Evolutionary conservation across 192 early-diverging fungal species (phyloP).

Genomic region (Cetraspora pellucida): DNA sequence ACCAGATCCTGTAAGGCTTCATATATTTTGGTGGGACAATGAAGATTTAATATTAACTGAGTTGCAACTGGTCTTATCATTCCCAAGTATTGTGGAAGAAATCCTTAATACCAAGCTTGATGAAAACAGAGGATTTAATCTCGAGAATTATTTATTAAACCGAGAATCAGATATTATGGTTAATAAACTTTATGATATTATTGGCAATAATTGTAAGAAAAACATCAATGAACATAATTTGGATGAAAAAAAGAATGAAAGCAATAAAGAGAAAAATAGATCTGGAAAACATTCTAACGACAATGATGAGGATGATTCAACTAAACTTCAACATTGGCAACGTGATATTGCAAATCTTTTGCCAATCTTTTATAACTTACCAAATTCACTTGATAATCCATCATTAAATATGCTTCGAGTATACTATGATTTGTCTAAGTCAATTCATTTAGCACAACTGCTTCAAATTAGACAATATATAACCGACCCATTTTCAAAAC

Average conservation of each 20-base stretch:
- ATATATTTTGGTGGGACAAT: not conserved
- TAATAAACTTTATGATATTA: no score
- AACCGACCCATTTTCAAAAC: conserved; percentile 3
- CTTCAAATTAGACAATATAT: not conserved
- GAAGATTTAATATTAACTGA: not conserved
- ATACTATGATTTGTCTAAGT: not conserved
- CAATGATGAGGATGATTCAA: not conserved
- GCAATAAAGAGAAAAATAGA: no score
- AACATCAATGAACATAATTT: no score
- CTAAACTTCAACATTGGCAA: not conserved
- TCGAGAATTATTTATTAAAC: not conserved
- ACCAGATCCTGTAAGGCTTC: not conserved
- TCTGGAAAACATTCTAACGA: not conserved
- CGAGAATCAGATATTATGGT: not conserved
- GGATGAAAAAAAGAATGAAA: no score
- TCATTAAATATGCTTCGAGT: not conserved
- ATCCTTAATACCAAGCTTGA: not conserved
- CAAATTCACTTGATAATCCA: not conserved
- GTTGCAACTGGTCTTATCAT: not conserved
- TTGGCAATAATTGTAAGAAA: no score
- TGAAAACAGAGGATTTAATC: not conserved
- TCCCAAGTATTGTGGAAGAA: not conserved
- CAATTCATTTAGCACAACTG: not conserved
- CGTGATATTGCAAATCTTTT: not conserved
- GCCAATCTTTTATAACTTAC: not conserved